Conservation (phyloP, 352 stramenopile species). For the Phytophthora constricta region DNA sequence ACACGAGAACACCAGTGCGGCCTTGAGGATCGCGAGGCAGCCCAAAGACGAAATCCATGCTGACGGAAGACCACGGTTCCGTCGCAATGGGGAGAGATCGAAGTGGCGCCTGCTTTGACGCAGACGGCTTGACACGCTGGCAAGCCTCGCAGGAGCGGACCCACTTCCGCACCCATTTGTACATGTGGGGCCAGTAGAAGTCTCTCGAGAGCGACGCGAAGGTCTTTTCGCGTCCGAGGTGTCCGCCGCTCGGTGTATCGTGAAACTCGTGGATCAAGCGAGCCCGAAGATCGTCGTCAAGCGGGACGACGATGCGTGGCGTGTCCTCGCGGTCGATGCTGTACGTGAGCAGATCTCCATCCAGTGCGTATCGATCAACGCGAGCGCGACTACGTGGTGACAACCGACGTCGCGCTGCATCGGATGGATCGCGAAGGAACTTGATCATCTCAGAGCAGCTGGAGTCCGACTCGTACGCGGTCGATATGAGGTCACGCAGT, state of each 20-base stretch:
- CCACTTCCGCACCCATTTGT: conserved; percentile 23
- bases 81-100: too few relatives aligned
- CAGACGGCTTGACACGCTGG: conserved; percentile 19
- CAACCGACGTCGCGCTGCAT: background rate
- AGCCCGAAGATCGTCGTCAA: conserved; percentile 15
- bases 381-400: background rate
- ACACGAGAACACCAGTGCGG: too few relatives aligned
- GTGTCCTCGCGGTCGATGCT: conserved; percentile 1
- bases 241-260: conserved; percentile 9
- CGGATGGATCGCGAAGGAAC: conserved; percentile 8
- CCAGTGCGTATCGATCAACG: conserved; percentile 1
- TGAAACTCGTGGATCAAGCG: conserved; percentile 21
- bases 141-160: conserved; percentile 23
- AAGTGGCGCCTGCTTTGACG: background rate
- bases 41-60: too few relatives aligned
- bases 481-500: background rate
- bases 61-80: too few relatives aligned
- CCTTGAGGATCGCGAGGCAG: too few relatives aligned
- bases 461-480: background rate
- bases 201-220: conserved; percentile 6
- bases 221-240: conserved; percentile 29
- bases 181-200: conserved; percentile 34
- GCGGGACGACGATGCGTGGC: conserved; percentile 2
- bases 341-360: conserved; percentile 11
- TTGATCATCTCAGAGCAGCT: background rate